These are phyloP conservation scores for Bolboschoenoplectus hybrid DNA, from an alignment of 202 grass and related monocot species.

Conservation along the genomic window DNA sequence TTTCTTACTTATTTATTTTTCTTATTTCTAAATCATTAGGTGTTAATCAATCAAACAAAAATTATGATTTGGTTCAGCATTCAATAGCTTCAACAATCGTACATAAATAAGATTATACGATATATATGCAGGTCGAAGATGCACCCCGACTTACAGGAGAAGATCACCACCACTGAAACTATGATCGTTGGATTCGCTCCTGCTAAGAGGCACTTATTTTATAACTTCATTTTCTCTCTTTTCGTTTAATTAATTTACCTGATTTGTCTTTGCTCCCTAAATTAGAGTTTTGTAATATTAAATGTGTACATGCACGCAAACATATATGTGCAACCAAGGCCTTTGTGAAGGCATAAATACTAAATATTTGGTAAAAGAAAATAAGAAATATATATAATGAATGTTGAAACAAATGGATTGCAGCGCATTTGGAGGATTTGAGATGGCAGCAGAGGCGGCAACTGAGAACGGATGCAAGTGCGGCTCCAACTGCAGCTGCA, in stretches of 20 bases:
- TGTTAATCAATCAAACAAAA: too few relatives aligned
- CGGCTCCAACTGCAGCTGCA: slow-evolving; percentile 58
- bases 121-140: slow-evolving; percentile 28
- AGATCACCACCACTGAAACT: slow-evolving; percentile 42
- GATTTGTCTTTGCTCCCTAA: slow-evolving; percentile 32
- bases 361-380: too few relatives aligned
- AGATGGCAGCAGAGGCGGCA: slow-evolving; percentile 36
- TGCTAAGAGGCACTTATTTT: slow-evolving; percentile 36
- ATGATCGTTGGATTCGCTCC: slow-evolving; percentile 47
- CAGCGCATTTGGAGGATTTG: slow-evolving; percentile 32
- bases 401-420: not conserved
- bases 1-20: too few relatives aligned
- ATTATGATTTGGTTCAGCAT: too few relatives aligned
- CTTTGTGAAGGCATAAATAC: too few relatives aligned
- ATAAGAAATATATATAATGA: not conserved
- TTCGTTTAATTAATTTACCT: not conserved
- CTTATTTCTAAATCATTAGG: too few relatives aligned
- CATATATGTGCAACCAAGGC: too few relatives aligned
- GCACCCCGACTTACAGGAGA: slow-evolving; percentile 57
- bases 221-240: not conserved
- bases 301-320: too few relatives aligned
- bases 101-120: too few relatives aligned
- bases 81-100: too few relatives aligned
- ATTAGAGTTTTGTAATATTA: too few relatives aligned
- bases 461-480: slow-evolving; percentile 52